Evolutionary conservation across 768 basidiomycete genomes (phyloP).

Genomic region (Flagelloscypha sp.): DNA sequence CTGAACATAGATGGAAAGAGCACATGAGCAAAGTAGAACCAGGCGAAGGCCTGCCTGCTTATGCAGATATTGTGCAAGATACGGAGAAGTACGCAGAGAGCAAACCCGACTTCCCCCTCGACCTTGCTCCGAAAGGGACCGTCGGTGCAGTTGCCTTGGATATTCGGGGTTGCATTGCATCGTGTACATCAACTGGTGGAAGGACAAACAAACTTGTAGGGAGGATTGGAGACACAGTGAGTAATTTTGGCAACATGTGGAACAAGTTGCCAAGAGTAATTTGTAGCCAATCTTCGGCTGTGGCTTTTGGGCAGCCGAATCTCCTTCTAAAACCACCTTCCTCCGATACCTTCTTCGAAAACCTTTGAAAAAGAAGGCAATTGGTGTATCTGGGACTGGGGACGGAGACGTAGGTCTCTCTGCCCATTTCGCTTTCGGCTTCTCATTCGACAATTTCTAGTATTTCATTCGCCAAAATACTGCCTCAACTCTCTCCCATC

Average conservation of each 20-base stretch:
- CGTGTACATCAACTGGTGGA: conserved; percentile 75
- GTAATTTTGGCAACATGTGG: no score
- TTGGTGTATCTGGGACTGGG: conserved; percentile 80
- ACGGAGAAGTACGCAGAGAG: no score
- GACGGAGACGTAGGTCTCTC: conserved; percentile 63
- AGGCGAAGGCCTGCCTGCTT: conserved; percentile 64
- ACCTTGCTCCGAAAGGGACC: conserved; percentile 64
- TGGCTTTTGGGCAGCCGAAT: conserved; percentile 79
- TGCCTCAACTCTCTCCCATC: conserved; percentile 55
- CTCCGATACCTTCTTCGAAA: no score
- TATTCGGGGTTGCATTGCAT: conserved; percentile 60
- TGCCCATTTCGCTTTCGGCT: conserved; percentile 1
- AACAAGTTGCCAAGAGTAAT: no score
- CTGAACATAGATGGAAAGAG: conserved; percentile 65
- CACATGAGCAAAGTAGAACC: no score
- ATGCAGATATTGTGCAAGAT: no score
- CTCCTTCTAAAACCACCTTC: no score
- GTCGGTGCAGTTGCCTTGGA: conserved; percentile 84
- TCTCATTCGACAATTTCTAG: conserved; percentile 24
- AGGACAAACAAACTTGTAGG: conserved; percentile 78
- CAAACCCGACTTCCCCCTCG: conserved; percentile 28
- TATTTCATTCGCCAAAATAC: conserved; percentile 71
- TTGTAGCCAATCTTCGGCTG: conserved; percentile 64
- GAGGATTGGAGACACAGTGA: conserved; percentile 81
- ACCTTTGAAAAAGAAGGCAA: conserved; percentile 30